Evolutionary conservation across 768 basidiomycete genomes (phyloP), one percentile per base, ranked within the genome.

Genomic region (Agaricus subrufescens): DNA sequence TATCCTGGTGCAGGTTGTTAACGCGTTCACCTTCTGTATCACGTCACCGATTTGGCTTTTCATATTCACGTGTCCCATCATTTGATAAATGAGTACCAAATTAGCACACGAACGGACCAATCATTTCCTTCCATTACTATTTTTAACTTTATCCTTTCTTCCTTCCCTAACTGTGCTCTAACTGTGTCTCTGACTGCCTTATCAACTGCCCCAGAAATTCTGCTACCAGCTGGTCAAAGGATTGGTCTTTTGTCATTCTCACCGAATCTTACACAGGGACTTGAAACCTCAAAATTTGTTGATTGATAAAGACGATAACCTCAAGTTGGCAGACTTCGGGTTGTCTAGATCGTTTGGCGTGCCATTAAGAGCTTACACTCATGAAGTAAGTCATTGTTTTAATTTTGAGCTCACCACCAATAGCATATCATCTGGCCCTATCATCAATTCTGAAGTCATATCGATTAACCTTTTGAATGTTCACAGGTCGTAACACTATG

Each of bases 361-460:
- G 63, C 97, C 97, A 42, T 86, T 99, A 78, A 80, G 97, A 63
- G 97, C 96, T n/a, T 99, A 98, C 69, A 99, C 96, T 14, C 97
- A 98, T 67, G 97, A 99, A 81, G 96, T 93, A 58, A 58, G 60
- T 51, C 47, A 50, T 44, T 57, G 29, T 29, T 31, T 3, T 37
- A 0, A 46, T 56, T 48, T 37, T 45, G 43, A 29, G 44, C 27
- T 47, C 46, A 49, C 46, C 39, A 52, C 50, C 27, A 34, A 58
- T 46, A 37, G 37, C 43, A 27, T 42, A 5, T 42, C 39, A 26
- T 29, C 27, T 26, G 19, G 50, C 15, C 31, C 54, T 44, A 8
- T 52, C n/a, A 52, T 49, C 29, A 5, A 48, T 14, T 37, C 37
- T 51, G 15, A 31, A 37, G 34, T 37, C n/a, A 12, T 47, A 15